Conservation (phyloP, 148 eudicot genomes). For the Chenopodium berlandieri region DNA sequence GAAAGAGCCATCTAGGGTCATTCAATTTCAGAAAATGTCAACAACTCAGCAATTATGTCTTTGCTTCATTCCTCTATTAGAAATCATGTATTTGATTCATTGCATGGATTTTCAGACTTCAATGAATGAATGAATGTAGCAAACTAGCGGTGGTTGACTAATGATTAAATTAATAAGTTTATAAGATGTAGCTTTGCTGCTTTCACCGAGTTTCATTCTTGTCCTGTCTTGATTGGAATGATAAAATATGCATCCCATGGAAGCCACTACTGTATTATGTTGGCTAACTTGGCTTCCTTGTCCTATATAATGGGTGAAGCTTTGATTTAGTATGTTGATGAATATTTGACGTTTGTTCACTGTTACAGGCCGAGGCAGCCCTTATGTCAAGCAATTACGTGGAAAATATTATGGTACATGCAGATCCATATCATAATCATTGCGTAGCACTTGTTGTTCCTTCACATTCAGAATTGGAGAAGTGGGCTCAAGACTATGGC, state of each 20-base stretch:
- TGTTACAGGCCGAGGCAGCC: constrained; percentile 83
- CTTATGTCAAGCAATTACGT: constrained; percentile 63
- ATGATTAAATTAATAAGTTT: background rate
- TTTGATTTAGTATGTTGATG: background rate
- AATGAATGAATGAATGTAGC: background rate
- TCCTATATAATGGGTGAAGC: constrained; percentile 2
- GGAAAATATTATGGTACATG: constrained; percentile 80
- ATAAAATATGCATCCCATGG: background rate
- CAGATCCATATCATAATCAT: constrained; percentile 82
- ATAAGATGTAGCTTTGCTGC: background rate
- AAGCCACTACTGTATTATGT: background rate
- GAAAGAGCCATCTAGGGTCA: background rate
- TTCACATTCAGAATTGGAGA: constrained; percentile 57
- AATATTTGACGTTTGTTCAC: background rate
- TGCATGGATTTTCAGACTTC: background rate
- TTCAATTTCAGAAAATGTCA: background rate
- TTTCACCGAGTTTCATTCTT: background rate
- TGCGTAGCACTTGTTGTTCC: constrained; percentile 89
- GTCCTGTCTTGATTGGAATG: background rate
- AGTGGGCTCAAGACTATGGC: constrained; percentile 79
- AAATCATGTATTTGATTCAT: constrained; percentile 1
- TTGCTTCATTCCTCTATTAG: background rate
- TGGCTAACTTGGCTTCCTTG: background rate
- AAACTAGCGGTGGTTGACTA: background rate
- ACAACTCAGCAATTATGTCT: too few relatives aligned